Evolutionary conservation across 306 rosid species (phyloP), one percentile per base, ranked within the genome.

Genomic region (Leucaena leucocephala): DNA sequence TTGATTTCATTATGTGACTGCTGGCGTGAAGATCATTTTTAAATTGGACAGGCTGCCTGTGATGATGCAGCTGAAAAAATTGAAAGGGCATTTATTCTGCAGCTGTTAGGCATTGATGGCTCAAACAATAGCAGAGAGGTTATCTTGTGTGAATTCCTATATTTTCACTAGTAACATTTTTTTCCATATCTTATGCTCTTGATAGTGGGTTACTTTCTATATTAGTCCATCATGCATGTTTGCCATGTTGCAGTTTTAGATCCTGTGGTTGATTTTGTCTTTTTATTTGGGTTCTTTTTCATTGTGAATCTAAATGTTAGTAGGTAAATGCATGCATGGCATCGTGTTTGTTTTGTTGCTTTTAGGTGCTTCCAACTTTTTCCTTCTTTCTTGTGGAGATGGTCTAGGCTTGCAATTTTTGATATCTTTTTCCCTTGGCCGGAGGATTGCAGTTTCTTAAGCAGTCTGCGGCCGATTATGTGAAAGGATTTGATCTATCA

Each of bases 1-100:
- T 13, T 36, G 39, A 77, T 54, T 49, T 74, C 38, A 38, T 58
- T 83, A 36, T 83, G 33, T 78, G 71, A 73, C 15, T 70, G 70
- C 69, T 76, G 40, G 71, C 46, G 43, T 76, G 59, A 76, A 63
- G 62, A 68, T 82, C 48, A 54, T 75, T 63, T 78, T 21, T 61
- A 43, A 64, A 54, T 48, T 77, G 68, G 45, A 43, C 94, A 96
- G 99, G 96, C 89, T 74, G 88, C 94, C 33, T 89, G 94, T 72
- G 78, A 88, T 57, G 94, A 88, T 61, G 94, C 85, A 79, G 92
- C 89, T 70, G 95, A 88, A 77, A 86, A 89, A 58, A 82, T 69
- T 81, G 99, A 93, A 88, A 91, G 93, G 85, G 93, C 92, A n/a
- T 93, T 96, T 86, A 68, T 93, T 82, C 87, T 96, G 45, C 96